Evolutionary conservation across 2,329 filamentous ascomycete genomes (phyloP).

Genomic region (Hymenoscyphus linearis): DNA sequence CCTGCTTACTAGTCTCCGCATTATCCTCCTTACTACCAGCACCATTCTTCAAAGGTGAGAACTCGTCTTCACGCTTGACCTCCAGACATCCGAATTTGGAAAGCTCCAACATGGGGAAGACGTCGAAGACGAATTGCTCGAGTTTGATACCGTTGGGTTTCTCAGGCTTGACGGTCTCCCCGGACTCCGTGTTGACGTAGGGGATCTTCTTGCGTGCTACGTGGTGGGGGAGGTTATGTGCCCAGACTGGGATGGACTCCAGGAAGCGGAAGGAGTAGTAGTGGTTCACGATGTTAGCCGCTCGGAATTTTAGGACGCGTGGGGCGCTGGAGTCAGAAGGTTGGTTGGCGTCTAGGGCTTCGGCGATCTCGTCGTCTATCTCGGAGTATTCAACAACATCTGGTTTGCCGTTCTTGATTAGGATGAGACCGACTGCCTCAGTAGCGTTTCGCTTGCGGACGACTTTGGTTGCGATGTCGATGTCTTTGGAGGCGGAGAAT

Average conservation of each 20-base stretch:
- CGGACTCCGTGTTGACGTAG: conserved; percentile 68
- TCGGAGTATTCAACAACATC: conserved; percentile 99
- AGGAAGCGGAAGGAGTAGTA: conserved; percentile 97
- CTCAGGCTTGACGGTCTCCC: conserved; percentile 80
- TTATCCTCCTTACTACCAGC: conserved; percentile 85
- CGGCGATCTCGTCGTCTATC: conserved; percentile 83
- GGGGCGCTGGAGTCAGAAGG: conserved; percentile 29
- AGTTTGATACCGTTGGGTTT: conserved; percentile 98
- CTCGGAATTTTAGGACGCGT: conserved; percentile 86
- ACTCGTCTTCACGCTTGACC: conserved; percentile 94
- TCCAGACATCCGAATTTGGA: conserved; percentile 93
- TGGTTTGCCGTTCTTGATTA: conserved; percentile 91
- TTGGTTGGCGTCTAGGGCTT: conserved; percentile 80
- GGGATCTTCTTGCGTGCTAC: conserved; percentile 99
- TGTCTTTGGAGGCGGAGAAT: conserved; percentile 79
- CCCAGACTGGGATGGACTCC: conserved; percentile 83
- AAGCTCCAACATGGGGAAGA: conserved; percentile 83
- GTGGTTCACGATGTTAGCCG: conserved; percentile 99
- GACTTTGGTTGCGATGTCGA: conserved; percentile 98
- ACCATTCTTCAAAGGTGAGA: conserved; percentile 92
- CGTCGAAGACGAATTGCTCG: conserved; percentile 98
- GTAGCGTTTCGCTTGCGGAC: conserved; percentile 96
- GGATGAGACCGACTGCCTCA: conserved; percentile 90
- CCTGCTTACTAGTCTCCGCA: conserved; percentile 82
- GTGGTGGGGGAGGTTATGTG: conserved; percentile 84